Evolutionary conservation across 805 yeast genomes (phyloP).

Genomic region (Nakazawaea sp.): DNA sequence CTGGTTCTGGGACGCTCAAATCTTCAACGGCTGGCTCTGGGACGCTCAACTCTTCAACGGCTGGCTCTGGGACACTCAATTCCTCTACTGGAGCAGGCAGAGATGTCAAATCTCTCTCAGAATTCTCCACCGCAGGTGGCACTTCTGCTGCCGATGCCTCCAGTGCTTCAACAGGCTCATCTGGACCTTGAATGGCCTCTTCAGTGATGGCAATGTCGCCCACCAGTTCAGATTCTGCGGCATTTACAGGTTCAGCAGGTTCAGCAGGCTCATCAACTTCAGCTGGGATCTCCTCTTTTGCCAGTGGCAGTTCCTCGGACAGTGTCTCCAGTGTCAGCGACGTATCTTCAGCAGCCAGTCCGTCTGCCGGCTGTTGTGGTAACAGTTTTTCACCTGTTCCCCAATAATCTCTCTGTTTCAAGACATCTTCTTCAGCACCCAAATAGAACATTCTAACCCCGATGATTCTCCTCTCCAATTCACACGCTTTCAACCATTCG

Average conservation of each 20-base stretch:
- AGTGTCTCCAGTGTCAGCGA: constrained; percentile 4
- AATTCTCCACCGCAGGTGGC: constrained; percentile 2
- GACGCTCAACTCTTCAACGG: background rate
- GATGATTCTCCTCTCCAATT: constrained; percentile 77
- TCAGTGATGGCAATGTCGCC: no score
- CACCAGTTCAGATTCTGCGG: no score
- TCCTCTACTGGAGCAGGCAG: background rate
- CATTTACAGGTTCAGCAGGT: constrained; percentile 10
- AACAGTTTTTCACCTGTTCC: constrained; percentile 8
- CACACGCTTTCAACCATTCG: constrained; percentile 96
- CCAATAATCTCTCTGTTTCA: constrained; percentile 40
- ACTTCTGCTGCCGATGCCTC: constrained; percentile 3
- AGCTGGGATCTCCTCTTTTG: constrained; percentile 4
- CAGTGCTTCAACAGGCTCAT: background rate
- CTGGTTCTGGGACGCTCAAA: constrained; percentile 1
- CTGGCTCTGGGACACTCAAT: background rate
- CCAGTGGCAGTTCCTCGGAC: background rate
- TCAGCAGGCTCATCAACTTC: constrained; percentile 11
- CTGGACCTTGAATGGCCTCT: no score
- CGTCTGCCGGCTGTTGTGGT: background rate
- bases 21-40: background rate
- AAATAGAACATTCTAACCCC: constrained; percentile 87
- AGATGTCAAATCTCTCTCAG: constrained; percentile 1
- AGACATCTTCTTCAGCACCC: constrained; percentile 39
- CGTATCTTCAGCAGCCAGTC: constrained; percentile 1